A percentile compares a stretch with the other conserved stretches of the same genome.
These are phyloP conservation scores for Epichloe sylvatica DNA, from an alignment of 2,329 filamentous ascomycete genomes.

Conservation along the genomic window DNA sequence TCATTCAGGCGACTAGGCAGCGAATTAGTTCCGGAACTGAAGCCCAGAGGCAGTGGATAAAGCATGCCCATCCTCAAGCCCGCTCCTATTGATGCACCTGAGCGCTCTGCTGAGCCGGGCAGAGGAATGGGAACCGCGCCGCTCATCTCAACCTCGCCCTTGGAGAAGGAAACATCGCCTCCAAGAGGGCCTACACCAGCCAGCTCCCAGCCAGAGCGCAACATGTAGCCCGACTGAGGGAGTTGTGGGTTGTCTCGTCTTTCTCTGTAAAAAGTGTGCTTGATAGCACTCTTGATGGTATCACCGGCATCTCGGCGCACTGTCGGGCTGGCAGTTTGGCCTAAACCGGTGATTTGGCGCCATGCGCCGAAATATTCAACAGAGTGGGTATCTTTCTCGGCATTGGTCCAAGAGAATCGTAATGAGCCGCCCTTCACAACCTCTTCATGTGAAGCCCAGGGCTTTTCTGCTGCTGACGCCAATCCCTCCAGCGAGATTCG, in stretches of 20 bases:
- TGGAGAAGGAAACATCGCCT: constrained; percentile 89
- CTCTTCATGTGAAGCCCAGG: constrained; percentile 91
- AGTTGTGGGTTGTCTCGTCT: constrained; percentile 73
- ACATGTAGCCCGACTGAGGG: constrained; percentile 66
- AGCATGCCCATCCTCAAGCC: constrained; percentile 71
- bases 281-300: constrained; percentile 74
- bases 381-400: constrained; percentile 55
- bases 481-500: constrained; percentile 67
- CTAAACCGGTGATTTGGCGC: constrained; percentile 76
- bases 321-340: constrained; percentile 61
- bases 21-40: constrained; percentile 34
- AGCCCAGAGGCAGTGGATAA: constrained; percentile 62
- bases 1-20: constrained; percentile 75
- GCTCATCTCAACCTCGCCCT: constrained; percentile 74
- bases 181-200: constrained; percentile 72
- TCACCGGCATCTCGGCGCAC: constrained; percentile 80
- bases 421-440: constrained; percentile 63
- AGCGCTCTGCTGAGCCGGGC: constrained; percentile 52
- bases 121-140: constrained; percentile 61
- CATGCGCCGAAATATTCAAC: constrained; percentile 69
- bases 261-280: constrained; percentile 71
- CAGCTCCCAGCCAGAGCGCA: constrained; percentile 68
- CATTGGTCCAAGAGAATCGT: constrained; percentile 61
- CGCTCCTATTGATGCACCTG: constrained; percentile 69
- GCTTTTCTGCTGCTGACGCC: constrained; percentile 73